Percentiles rank a stretch among this genome's conserved stretches.
Evolutionary conservation across 78 protist species (phyloP).

Genomic region (Bigelowiella natans): DNA sequence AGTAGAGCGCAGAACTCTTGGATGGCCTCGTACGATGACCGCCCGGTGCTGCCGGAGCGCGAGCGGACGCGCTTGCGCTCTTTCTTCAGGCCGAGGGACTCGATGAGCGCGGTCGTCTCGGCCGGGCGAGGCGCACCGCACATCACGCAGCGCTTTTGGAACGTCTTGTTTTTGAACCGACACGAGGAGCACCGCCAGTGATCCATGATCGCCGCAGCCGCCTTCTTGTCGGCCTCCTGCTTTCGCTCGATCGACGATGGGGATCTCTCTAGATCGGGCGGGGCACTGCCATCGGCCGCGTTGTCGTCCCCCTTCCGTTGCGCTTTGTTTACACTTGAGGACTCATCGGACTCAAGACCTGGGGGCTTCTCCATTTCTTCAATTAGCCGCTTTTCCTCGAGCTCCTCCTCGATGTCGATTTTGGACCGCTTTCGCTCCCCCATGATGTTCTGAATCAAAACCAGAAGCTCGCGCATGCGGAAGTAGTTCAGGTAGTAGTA

Average conservation of each 20-base stretch:
- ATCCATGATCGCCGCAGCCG: too few relatives aligned
- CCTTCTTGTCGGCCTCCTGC: too few relatives aligned
- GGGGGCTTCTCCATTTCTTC: too few relatives aligned
- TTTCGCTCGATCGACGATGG: too few relatives aligned
- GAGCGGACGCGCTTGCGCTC: not conserved
- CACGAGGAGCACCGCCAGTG: too few relatives aligned
- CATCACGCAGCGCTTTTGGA: not conserved
- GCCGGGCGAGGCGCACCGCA: not conserved
- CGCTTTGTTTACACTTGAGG: too few relatives aligned
- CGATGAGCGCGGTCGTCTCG: not conserved
- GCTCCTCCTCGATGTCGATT: not conserved
- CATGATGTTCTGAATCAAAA: not conserved
- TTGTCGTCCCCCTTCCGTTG: too few relatives aligned
- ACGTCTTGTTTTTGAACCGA: not conserved
- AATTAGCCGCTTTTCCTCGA: not conserved
- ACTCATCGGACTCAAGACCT: too few relatives aligned
- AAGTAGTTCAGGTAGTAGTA: conserved; percentile 10
- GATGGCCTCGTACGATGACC: not conserved
- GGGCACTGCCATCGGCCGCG: too few relatives aligned
- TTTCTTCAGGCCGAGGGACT: not conserved
- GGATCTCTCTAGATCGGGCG: too few relatives aligned
- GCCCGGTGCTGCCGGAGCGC: too few relatives aligned
- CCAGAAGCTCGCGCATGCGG: not conserved
- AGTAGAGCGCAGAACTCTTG: not conserved
- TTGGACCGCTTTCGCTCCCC: not conserved